These are phyloP conservation scores for Malus hybrid DNA, from an alignment of 331 rosid genomes.

Conservation along the genomic window DNA sequence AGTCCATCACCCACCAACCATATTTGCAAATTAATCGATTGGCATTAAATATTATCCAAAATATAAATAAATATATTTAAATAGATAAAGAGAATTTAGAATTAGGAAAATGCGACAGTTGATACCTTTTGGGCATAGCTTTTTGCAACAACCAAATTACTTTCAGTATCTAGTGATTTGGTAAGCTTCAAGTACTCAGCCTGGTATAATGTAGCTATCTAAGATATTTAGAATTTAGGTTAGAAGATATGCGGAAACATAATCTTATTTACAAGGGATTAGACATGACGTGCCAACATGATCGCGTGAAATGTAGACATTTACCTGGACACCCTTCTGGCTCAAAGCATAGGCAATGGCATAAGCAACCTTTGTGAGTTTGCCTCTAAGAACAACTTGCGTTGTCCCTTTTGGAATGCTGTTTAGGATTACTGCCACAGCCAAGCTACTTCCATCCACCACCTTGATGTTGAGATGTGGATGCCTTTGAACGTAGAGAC, in stretches of 20 bases:
- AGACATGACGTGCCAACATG: too few species aligned
- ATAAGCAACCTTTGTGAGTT: conserved; percentile 52
- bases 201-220: too few species aligned
- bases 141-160: too few species aligned
- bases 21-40: conserved; percentile 26
- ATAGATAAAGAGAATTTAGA: too few species aligned
- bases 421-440: conserved; percentile 53
- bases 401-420: conserved; percentile 51
- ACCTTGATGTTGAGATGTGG: conserved; percentile 51
- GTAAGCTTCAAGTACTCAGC: too few species aligned
- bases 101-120: neutral
- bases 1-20: conserved; percentile 66
- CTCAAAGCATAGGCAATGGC: conserved; percentile 48
- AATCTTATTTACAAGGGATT: too few species aligned
- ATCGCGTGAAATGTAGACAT: conserved; percentile 14
- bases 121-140: too few species aligned
- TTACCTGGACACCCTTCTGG: conserved; percentile 23
- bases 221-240: too few species aligned
- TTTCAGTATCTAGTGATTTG: too few species aligned
- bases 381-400: conserved; percentile 54
- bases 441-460: conserved; percentile 79
- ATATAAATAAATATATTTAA: too few species aligned
- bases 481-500: conserved; percentile 31
- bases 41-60: too few species aligned
- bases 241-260: too few species aligned